phyloP scores from a whole-genome alignment of 1,284 basidiomycete species.

The Ganoderma meredithae region DNA sequence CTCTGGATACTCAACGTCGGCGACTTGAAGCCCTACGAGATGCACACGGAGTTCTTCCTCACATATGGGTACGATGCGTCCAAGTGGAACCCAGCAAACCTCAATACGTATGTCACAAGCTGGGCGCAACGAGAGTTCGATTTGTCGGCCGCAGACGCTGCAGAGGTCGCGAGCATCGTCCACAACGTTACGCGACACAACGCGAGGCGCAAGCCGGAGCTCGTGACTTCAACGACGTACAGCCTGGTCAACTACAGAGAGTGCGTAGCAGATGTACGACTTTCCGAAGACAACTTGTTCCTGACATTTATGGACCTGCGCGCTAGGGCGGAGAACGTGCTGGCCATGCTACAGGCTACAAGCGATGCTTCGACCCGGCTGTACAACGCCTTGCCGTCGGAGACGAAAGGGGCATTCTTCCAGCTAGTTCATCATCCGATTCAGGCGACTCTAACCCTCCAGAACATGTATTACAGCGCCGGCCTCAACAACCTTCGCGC shows the following conservation, averaged over 20 bases:
- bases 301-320: not conserved
- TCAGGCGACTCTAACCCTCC: conserved; percentile 62
- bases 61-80: conserved; percentile 67
- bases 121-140: conserved; percentile 77
- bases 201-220: conserved; percentile 70
- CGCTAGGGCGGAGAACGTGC: conserved; percentile 62
- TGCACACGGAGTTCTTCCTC: conserved; percentile 75
- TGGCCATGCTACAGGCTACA: conserved; percentile 57
- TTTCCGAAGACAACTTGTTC: not conserved
- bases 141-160: conserved; percentile 46
- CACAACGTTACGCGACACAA: conserved; percentile 69
- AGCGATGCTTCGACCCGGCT: conserved; percentile 58
- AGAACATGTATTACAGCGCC: conserved; percentile 62
- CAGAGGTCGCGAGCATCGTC: conserved; percentile 58
- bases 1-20: conserved; percentile 73
- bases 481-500: conserved; percentile 69
- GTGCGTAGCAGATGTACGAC: conserved; percentile 47
- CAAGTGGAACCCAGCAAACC: conserved; percentile 58
- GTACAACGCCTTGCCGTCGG: conserved; percentile 57
- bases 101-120: conserved; percentile 57
- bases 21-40: conserved; percentile 78
- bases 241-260: conserved; percentile 73
- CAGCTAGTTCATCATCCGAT: conserved; percentile 72
- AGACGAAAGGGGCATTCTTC: conserved; percentile 67
- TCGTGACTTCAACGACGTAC: conserved; percentile 68